A percentile compares a stretch with the other conserved stretches of the same genome.
These are phyloP conservation scores for Phialemoniopsis sp. DNA, from an alignment of 2,329 filamentous ascomycete species.

Conservation along the genomic window DNA sequence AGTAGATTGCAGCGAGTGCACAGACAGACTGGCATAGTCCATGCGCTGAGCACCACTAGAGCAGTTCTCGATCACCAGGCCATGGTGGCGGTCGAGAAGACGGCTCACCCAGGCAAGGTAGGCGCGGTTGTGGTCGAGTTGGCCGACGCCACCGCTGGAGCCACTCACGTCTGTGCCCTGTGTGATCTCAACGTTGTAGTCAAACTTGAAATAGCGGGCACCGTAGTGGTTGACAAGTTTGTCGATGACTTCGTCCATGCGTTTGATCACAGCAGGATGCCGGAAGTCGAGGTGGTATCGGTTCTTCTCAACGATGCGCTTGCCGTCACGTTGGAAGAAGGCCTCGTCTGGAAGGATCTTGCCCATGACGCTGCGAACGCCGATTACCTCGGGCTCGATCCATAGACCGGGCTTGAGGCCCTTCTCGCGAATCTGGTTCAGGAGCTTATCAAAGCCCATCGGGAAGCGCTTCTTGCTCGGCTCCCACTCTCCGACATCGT, in stretches of 20 bases:
- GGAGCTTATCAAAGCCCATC: conserved; percentile 17
- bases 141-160: conserved; percentile 16
- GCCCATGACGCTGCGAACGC: conserved; percentile 19
- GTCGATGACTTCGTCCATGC: conserved; percentile 18
- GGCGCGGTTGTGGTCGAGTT: conserved; percentile 23
- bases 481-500: conserved; percentile 27
- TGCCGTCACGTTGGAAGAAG: conserved; percentile 24
- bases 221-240: conserved; percentile 17
- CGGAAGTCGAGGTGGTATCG: conserved; percentile 28
- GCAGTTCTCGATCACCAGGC: conserved; percentile 28
- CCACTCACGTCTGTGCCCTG: conserved; percentile 22
- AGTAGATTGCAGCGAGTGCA: conserved; percentile 24
- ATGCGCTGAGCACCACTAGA: conserved; percentile 27
- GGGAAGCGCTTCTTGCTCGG: conserved; percentile 25
- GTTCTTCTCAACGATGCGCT: conserved; percentile 22
- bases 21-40: conserved; percentile 26
- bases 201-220: conserved; percentile 28
- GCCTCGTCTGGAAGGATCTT: conserved; percentile 19
- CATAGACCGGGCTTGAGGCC: conserved; percentile 25
- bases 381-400: conserved; percentile 29
- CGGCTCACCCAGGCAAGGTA: conserved; percentile 24
- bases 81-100: conserved; percentile 17
- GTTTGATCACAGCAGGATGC: conserved; percentile 15
- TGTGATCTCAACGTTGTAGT: conserved; percentile 29
- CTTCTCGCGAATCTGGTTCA: conserved; percentile 15